Evolutionary conservation across 768 basidiomycete species (phyloP).

Genomic region (Gelatoporia subvermispora): DNA sequence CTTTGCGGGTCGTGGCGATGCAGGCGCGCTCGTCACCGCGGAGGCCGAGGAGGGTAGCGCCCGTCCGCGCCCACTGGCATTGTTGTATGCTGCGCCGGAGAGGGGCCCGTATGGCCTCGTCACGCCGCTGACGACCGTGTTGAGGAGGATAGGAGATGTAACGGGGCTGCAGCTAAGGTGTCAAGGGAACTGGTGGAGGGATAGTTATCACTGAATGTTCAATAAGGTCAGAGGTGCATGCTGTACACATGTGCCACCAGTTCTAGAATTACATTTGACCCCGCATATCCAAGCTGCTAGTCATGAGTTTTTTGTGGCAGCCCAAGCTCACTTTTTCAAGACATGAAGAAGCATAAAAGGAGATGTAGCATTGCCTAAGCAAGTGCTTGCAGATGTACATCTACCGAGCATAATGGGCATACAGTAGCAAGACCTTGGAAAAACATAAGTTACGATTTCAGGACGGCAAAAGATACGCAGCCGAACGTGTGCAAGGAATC

Average conservation of each 20-base stretch:
- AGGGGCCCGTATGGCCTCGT: slow-evolving; percentile 14
- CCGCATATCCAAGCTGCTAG: no score
- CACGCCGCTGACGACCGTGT: slow-evolving; percentile 11
- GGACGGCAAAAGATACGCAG: no score
- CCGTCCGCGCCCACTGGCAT: slow-evolving; percentile 3
- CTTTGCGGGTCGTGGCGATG: slow-evolving; percentile 13
- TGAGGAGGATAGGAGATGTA: slow-evolving; percentile 12
- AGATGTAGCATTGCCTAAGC: no score
- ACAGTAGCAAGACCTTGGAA: no score
- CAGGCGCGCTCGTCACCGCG: slow-evolving; percentile 9
- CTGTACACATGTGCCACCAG: background rate
- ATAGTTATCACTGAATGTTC: background rate
- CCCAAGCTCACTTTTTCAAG: no score
- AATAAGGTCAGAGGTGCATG: no score
- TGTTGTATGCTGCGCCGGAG: slow-evolving; percentile 12
- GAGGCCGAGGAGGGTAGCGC: background rate
- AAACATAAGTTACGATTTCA: no score
- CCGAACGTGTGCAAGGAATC: no score
- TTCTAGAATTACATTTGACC: background rate
- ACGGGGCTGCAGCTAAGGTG: slow-evolving; percentile 13
- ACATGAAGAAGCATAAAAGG: no score
- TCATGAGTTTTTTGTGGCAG: no score
- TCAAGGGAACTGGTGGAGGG: slow-evolving; percentile 8
- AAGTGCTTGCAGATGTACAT: no score
- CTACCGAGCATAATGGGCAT: no score